Percentiles rank a stretch among this genome's conserved stretches.
These are phyloP conservation scores for Fusarium sp. DNA, from an alignment of 2,329 filamentous ascomycete species.

Conservation along the genomic window DNA sequence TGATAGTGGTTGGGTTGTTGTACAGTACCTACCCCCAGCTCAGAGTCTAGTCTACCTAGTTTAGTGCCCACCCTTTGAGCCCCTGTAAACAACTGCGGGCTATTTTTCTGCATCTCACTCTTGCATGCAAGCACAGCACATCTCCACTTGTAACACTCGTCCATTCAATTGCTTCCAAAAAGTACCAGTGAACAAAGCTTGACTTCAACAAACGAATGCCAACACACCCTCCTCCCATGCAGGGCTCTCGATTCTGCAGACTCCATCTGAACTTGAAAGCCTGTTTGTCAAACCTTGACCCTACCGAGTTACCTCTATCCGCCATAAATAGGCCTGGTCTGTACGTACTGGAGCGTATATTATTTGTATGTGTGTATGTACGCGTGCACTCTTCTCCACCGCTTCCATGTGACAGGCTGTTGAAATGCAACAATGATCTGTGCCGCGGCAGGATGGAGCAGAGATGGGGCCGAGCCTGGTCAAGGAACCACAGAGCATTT, in stretches of 20 bases:
- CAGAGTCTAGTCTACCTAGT: constrained; percentile 1
- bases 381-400: constrained; percentile 34
- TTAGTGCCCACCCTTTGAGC: constrained; percentile 1
- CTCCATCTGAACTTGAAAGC: constrained; percentile 29
- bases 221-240: constrained; percentile 13
- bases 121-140: constrained; percentile 27
- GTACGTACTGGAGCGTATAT: background rate
- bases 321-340: constrained; percentile 4
- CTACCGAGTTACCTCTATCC: background rate
- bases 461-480: constrained; percentile 32
- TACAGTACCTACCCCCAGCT: background rate
- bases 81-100: constrained; percentile 11
- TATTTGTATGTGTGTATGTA: constrained; percentile 8
- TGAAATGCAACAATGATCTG: constrained; percentile 42
- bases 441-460: constrained; percentile 37
- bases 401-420: constrained; percentile 38
- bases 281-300: constrained; percentile 16
- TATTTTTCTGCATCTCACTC: constrained; percentile 38
- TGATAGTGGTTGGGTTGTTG: background rate
- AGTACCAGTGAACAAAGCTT: constrained; percentile 19
- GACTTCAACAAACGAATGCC: constrained; percentile 6
- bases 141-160: constrained; percentile 14
- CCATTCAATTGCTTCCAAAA: constrained; percentile 1
- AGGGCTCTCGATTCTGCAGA: constrained; percentile 22
- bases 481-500: constrained; percentile 19